Conservation (phyloP, 331 rosid genomes). For the Saraca asoca region DNA sequence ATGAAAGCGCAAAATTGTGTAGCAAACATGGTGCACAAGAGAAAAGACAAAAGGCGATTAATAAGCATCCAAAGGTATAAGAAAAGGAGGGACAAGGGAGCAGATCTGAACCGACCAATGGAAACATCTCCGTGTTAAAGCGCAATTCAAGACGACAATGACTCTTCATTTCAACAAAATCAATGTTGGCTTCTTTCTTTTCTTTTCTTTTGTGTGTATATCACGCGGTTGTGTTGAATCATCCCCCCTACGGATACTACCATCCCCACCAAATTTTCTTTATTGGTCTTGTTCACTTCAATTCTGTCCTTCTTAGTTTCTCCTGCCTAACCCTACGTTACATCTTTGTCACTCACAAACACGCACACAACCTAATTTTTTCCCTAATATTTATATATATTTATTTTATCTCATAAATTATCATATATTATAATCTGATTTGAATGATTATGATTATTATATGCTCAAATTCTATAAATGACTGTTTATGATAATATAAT, state of each 20-base stretch:
- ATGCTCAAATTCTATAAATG: too few relatives aligned
- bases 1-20: too few relatives aligned
- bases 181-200: slow-evolving; percentile 29
- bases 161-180: slow-evolving; percentile 44
- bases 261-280: slow-evolving; percentile 31
- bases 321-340: slow-evolving; percentile 39
- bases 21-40: background rate
- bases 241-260: slow-evolving; percentile 23
- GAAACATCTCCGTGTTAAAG: slow-evolving; percentile 40
- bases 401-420: too few relatives aligned
- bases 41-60: background rate
- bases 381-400: slow-evolving; percentile 7
- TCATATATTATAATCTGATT: too few relatives aligned
- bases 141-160: slow-evolving; percentile 54
- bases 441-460: too few relatives aligned
- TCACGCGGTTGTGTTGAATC: slow-evolving; percentile 34
- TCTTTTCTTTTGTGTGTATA: slow-evolving; percentile 34
- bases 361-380: background rate
- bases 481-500: too few relatives aligned
- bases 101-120: slow-evolving; percentile 42
- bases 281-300: slow-evolving; percentile 44
- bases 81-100: slow-evolving; percentile 21
- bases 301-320: slow-evolving; percentile 41
- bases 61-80: background rate
- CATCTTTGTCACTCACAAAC: slow-evolving; percentile 50